Conservation (phyloP, 129 eudicot species). For the Arctium lappa region DNA sequence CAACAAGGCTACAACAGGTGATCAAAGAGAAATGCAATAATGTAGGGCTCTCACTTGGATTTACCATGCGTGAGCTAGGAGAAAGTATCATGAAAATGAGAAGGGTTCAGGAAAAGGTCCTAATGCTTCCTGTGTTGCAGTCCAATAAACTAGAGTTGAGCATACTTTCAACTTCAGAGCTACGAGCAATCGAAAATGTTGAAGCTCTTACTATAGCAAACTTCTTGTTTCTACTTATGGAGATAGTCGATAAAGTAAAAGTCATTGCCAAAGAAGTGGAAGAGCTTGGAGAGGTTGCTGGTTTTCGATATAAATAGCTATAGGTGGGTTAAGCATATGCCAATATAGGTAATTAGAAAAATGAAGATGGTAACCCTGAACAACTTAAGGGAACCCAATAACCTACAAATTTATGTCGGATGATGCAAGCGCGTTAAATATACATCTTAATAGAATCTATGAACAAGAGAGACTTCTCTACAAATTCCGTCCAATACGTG, state of each 20-base stretch:
- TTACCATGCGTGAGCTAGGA: constrained; percentile 66
- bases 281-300: constrained; percentile 55
- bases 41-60: constrained; percentile 33
- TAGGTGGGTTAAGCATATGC: background rate
- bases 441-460: background rate
- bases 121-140: constrained; percentile 45
- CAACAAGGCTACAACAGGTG: constrained; percentile 26
- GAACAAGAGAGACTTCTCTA: background rate
- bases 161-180: constrained; percentile 24
- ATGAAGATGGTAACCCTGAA: background rate
- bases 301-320: constrained; percentile 37
- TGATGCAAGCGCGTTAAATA: background rate
- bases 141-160: constrained; percentile 37
- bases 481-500: background rate
- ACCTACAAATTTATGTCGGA: constrained; percentile 4
- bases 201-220: constrained; percentile 54
- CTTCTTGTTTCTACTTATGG: constrained; percentile 50
- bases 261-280: constrained; percentile 57
- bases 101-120: constrained; percentile 32
- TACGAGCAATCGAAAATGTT: constrained; percentile 28
- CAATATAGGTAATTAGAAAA: constrained; percentile 5
- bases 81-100: constrained; percentile 61
- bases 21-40: constrained; percentile 49
- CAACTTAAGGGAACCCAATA: background rate
- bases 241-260: constrained; percentile 57